These are phyloP conservation scores for Trematosphaeria pertusa DNA, from an alignment of 2,329 filamentous ascomycete genomes.

Conservation along the genomic window DNA sequence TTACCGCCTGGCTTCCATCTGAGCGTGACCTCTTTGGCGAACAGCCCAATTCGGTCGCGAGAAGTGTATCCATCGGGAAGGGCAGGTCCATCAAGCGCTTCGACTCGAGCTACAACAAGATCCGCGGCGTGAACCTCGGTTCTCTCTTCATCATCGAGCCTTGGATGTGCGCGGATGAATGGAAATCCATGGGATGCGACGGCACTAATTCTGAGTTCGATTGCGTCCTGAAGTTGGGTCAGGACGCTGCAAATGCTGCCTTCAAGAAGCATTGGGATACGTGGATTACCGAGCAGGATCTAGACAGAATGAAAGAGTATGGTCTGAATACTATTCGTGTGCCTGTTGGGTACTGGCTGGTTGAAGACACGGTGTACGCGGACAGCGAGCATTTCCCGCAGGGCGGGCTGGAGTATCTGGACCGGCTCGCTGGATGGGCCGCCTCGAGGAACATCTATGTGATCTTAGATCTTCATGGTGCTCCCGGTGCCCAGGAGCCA, in stretches of 20 bases:
- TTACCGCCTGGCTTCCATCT: conserved; percentile 29
- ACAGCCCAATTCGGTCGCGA: conserved; percentile 11
- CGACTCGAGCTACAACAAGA: conserved; percentile 26
- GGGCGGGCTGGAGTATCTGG: conserved; percentile 57
- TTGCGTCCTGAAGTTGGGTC: conserved; percentile 59
- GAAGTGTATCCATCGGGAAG: conserved; percentile 16
- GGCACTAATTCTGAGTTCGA: conserved; percentile 60
- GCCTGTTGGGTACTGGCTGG: conserved; percentile 64
- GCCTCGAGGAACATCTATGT: conserved; percentile 60
- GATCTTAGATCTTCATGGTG: conserved; percentile 62
- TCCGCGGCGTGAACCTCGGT: conserved; percentile 64
- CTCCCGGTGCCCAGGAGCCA: conserved; percentile 57
- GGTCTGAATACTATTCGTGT: conserved; percentile 63
- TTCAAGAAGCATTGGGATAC: conserved; percentile 60
- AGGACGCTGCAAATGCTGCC: conserved; percentile 54
- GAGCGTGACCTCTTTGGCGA: conserved; percentile 22
- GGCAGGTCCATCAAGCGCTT: conserved; percentile 21
- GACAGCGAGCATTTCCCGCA: conserved; percentile 60
- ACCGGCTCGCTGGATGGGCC: conserved; percentile 57
- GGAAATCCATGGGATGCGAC: conserved; percentile 58
- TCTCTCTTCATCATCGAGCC: conserved; percentile 62
- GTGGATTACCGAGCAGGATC: conserved; percentile 59
- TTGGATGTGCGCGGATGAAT: conserved; percentile 59
- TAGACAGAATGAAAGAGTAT: conserved; percentile 57
- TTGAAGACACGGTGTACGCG: conserved; percentile 57